Percentiles rank a stretch among this genome's conserved stretches.
Evolutionary conservation across 78 protist species (phyloP).

Genomic region (Dictyostelium intermedium): DNA sequence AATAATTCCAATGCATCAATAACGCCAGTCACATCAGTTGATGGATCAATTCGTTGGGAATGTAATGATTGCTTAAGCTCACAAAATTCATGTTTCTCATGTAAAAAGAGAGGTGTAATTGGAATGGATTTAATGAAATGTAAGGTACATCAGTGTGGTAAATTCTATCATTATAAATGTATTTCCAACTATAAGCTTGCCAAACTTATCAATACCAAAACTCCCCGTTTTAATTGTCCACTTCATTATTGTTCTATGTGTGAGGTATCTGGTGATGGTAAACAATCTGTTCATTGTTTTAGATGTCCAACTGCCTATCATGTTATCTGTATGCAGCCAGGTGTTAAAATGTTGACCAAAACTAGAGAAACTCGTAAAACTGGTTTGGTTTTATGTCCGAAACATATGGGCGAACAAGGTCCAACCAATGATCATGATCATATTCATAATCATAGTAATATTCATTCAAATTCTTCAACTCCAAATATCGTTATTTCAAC

Average conservation of each 20-base stretch:
- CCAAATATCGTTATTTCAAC: background rate
- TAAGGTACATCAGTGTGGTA: constrained; percentile 75
- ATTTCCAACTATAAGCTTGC: constrained; percentile 37
- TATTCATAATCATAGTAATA: background rate
- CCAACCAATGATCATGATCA: background rate
- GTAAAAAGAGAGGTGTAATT: constrained; percentile 49
- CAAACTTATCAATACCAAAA: constrained; percentile 52
- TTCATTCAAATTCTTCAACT: background rate
- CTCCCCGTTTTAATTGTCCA: constrained; percentile 76
- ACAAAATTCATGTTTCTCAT: constrained; percentile 42
- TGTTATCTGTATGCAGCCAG: constrained; percentile 62
- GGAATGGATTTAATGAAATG: constrained; percentile 62
- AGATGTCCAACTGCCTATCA: constrained; percentile 77
- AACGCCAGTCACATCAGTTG: background rate
- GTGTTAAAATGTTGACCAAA: constrained; percentile 69
- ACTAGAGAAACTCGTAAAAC: constrained; percentile 75
- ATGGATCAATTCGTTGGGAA: constrained; percentile 36
- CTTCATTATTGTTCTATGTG: constrained; percentile 57
- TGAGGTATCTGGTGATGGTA: constrained; percentile 78
- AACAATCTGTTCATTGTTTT: constrained; percentile 72
- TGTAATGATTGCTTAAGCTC: constrained; percentile 38
- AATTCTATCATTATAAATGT: constrained; percentile 65
- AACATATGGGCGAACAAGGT: constrained; percentile 33
- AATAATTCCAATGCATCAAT: background rate
- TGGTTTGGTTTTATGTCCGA: constrained; percentile 62